phyloP scores from a whole-genome alignment of 2,329 filamentous ascomycete genomes.

The Arthrocladium fulminans region DNA sequence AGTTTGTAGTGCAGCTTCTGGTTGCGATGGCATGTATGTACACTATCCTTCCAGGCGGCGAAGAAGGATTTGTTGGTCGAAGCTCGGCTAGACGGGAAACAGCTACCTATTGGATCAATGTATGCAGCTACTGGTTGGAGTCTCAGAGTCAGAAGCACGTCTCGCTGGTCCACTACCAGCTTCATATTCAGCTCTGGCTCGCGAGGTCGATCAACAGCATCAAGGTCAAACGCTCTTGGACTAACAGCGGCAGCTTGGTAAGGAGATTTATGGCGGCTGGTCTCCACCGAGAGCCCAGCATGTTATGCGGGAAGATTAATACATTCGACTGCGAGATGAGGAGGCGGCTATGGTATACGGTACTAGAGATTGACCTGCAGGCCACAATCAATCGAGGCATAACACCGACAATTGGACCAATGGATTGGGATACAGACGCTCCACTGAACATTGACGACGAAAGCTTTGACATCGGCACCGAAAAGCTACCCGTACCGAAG shows the following conservation, averaged over 20 bases:
- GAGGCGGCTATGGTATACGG: conserved; percentile 49
- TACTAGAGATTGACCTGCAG: conserved; percentile 49
- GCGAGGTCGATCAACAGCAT: conserved; percentile 41
- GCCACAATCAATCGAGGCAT: conserved; percentile 48
- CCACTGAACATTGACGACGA: conserved; percentile 31
- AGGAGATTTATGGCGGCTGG: conserved; percentile 42
- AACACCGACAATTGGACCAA: conserved; percentile 36
- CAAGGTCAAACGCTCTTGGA: conserved; percentile 45
- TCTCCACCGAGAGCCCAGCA: conserved; percentile 41
- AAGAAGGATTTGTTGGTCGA: conserved; percentile 14
- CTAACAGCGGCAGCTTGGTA: conserved; percentile 38
- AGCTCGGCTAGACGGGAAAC: conserved; percentile 15
- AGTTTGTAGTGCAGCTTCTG: conserved; percentile 19
- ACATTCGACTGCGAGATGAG: conserved; percentile 46
- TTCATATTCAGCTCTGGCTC: conserved; percentile 40
- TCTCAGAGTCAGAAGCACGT: conserved; percentile 44
- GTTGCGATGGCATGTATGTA: conserved; percentile 17
- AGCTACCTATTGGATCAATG: conserved; percentile 20
- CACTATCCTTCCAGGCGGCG: conserved; percentile 11
- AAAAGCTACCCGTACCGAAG: conserved; percentile 17
- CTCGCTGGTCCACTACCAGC: conserved; percentile 40
- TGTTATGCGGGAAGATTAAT: conserved; percentile 29
- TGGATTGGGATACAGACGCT: conserved; percentile 41
- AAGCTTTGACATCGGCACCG: conserved; percentile 18
- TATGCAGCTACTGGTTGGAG: conserved; percentile 19